Evolutionary conservation across 257 asterid species (phyloP), one percentile per base, ranked within the genome.

Genomic region (Lithospermum erythrorhizon): DNA sequence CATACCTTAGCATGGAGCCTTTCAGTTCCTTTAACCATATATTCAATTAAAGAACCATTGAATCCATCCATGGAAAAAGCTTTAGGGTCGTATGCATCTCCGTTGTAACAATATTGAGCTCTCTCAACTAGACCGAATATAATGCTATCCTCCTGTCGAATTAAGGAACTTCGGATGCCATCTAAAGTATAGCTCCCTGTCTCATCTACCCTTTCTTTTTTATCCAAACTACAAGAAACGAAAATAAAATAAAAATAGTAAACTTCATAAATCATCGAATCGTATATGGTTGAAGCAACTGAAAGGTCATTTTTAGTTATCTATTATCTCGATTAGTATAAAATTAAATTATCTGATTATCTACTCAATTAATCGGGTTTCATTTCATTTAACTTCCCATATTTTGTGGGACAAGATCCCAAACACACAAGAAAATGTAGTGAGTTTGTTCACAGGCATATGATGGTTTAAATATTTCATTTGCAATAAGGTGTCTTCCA

Each of bases 141-240:
- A 61, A 93, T 91, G 79, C 94, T 89, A 59, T 91, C 98, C 80
- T 91, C 97, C 69, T 88, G 98, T 53, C 84, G 79, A 21, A 91
- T 93, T 65, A 93, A 80, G 3, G 94, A 89, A 76, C 57, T 80
- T 69, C 98, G 73, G 58, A 93, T 84, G 52, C 96, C 98, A 6
- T 89, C 96, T 25, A 93, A 94, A 57, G 98, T 84, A 68, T 84
- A 84, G 65, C 88, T 75, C 65, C 81, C 74, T 3, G 85, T 78
- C 79, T 84, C 97, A 45, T 93, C 98, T 18, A 93, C 65, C 78
- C 98, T 81, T 20, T 60, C 66, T 66, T 79, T 93, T 21, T 63
- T 54, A 54, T 72, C 64, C 70, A 65, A 61, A 63, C 97, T 88
- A 72, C 32, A 57, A 65, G 30, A 6, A n/a, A n/a, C n/a, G n/a